A percentile compares a stretch with the other conserved stretches of the same genome.
Conservation (phyloP, 2,329 filamentous ascomycete genomes). For the Ambrosiella beaveri region DNA sequence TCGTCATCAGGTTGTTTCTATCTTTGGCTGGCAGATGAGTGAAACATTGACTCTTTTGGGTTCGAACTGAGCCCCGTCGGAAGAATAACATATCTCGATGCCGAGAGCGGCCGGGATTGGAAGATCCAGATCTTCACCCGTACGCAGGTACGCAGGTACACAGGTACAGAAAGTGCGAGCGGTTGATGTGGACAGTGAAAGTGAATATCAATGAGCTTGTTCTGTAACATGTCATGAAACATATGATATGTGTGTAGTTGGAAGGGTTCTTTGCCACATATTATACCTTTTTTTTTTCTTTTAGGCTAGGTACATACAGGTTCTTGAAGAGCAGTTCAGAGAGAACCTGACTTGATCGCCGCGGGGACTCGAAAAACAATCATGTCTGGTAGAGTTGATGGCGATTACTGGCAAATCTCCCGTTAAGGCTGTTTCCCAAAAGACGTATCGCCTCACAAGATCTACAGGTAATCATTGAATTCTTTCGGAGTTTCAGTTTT, state of each 20-base stretch:
- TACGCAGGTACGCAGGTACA: neutral
- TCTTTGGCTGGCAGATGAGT: neutral
- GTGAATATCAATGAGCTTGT: neutral
- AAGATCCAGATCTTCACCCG: no score
- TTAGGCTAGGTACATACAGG: no score
- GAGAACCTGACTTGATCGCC: no score
- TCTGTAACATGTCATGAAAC: neutral
- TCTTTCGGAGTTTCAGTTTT: no score
- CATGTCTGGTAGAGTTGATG: neutral
- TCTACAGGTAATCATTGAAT: neutral
- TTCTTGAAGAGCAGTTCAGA: no score
- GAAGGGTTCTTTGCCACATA: neutral
- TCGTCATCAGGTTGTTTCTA: constrained; percentile 5
- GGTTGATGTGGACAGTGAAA: neutral
- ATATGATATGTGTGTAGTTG: neutral
- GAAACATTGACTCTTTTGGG: neutral
- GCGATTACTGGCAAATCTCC: neutral
- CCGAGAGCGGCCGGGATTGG: no score
- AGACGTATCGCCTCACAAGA: neutral
- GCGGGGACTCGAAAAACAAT: no score
- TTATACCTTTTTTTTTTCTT: neutral
- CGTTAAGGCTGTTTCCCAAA: neutral
- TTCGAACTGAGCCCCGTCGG: neutral
- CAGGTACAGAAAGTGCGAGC: neutral
- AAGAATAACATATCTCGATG: no score